Evolutionary conservation across 345 rosid genomes (phyloP), one percentile per base, ranked within the genome.

Genomic region (Salix koriyanagi): DNA sequence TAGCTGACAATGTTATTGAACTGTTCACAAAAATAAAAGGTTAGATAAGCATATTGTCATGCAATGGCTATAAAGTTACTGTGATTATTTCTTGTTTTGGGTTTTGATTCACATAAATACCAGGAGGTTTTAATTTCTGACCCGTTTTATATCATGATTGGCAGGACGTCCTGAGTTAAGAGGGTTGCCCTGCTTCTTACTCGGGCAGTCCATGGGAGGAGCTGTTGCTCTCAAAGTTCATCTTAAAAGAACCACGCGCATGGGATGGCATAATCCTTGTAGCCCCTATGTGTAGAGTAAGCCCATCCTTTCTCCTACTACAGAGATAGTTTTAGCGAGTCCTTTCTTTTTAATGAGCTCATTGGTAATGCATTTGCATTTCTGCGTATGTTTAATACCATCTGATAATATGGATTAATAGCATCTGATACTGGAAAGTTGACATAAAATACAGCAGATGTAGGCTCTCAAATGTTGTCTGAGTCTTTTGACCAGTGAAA

Each of bases 201-300:
- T 93, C 77, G 99, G 97, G 70, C 97, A 95, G 87, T 95, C 99
- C 73, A 93, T 91, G 97, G 99, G 99, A 78, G 99, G 99, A 85
- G 99, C 99, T 74, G 80, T 95, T 82, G 79, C 97, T 52, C 83
- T 95, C 75, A 95, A 92, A 84, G 89, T 77, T 78, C 96, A 91
- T 83, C 81, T 93, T 93, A 30, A 93, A 87, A 85, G 89, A 89
- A 80, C 94, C 94, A 6, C 70, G n/a, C n/a, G 90, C 82, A 72
- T 93, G 99, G 99, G 94, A 95, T 81, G 99, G 99, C 74, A 80
- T 95, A 52, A 50, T 95, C 78, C 97, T 95, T 77, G 91, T 93
- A 14, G 97, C 99, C 16, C 97, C 99, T 28, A 91, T 95, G 99
- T 95, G 99, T 83, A 93, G 89, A 89, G 98, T 94, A 89, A 85